A percentile compares a stretch with the other conserved stretches of the same genome.
These are phyloP conservation scores for Cubamyces lactineus DNA, from an alignment of 768 basidiomycete species.

Conservation along the genomic window DNA sequence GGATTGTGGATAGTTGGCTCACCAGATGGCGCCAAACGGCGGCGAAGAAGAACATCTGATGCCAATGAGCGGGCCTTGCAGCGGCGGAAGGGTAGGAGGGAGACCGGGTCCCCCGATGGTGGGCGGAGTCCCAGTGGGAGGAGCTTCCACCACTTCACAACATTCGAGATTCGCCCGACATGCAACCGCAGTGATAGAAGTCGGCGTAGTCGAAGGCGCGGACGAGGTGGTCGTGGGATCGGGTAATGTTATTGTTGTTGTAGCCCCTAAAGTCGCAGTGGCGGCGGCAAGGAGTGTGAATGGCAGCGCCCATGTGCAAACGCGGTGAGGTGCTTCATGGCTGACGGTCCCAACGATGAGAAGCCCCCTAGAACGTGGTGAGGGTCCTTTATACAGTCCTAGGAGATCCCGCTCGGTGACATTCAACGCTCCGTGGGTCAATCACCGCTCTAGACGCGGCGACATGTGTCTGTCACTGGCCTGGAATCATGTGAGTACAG, in stretches of 20 bases:
- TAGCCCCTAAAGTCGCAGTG: not conserved
- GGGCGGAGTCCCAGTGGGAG: not conserved
- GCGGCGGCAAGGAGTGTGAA: not conserved
- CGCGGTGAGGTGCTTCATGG: conserved; percentile 1
- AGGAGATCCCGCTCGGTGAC: not conserved
- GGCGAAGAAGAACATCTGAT: no score
- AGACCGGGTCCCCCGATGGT: not conserved
- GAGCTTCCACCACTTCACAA: not conserved
- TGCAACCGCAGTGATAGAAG: not conserved
- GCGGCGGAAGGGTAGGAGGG: no score
- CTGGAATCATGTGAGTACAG: not conserved
- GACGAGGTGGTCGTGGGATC: not conserved
- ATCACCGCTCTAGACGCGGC: not conserved
- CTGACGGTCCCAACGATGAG: not conserved
- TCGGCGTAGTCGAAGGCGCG: not conserved
- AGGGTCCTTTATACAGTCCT: not conserved
- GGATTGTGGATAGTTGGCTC: no score
- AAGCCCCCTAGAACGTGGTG: conserved; percentile 1
- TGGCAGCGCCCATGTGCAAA: not conserved
- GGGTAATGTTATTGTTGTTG: not conserved
- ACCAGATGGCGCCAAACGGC: no score
- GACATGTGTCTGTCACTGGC: not conserved
- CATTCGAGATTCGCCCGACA: conserved; percentile 1
- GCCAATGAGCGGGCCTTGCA: no score
- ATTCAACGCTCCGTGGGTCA: not conserved